Evolutionary conservation across 352 stramenopile species (phyloP), one percentile per base, ranked within the genome.

Genomic region (Phytophthora brassicae): DNA sequence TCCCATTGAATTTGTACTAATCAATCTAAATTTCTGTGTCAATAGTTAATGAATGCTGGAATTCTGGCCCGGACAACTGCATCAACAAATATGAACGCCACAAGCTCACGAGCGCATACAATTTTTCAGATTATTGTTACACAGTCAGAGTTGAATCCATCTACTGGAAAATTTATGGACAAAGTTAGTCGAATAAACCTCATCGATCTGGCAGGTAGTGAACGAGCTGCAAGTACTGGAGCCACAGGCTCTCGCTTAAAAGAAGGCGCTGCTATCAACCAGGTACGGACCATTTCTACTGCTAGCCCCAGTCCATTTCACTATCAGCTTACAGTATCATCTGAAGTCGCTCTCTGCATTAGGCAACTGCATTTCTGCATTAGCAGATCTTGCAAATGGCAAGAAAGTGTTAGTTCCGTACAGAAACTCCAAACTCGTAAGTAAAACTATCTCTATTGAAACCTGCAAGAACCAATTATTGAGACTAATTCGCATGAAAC

Each of bases 201-300:
- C 12, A 93, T 98, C 20, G 93, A 98, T 69, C 72, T 98, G n/a
- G 93, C 93, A 8, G 92, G 92, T 17, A 96, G 86, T 36, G 92
- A 98, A 66, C 63, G 91, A 38, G 90, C 88, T 16, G 73, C 82
- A 6, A 98, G 94, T 47, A 98, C 93, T 3, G 88, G 89, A 11
- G 94, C 92, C 3, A 95, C 87, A 2, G 93, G 92, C 0, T 75
- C 76, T 26, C 72, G 88, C 16, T 62, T 98, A 20, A 98, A 98
- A 70, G 94, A 98, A 79, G 94, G 94, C 3, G 91, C 90, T 20
- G 90, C 86, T n/a, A 98, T 98, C 59, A 98, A 98, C 60, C 81
- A 97, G 78, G 86, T 69, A 62, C 14, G 28, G 35, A 29, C 26
- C 14, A 24, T 50, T 43, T 17, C 3, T 20, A 7, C 23, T 59